phyloP scores from a whole-genome alignment of 768 basidiomycete species.

The Austroboletus eburneus region DNA sequence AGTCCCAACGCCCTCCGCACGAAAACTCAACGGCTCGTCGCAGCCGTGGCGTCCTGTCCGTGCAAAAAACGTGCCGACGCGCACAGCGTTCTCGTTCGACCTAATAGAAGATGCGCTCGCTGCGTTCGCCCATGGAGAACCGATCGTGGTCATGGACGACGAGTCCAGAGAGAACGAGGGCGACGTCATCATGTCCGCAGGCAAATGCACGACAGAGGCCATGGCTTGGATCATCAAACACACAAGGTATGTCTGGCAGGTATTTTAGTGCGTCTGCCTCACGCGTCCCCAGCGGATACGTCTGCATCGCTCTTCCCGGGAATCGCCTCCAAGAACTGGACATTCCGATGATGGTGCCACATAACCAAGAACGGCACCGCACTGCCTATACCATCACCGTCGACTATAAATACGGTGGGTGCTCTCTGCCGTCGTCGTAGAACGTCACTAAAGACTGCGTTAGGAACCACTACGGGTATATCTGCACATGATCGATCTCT shows the following conservation, averaged over 20 bases:
- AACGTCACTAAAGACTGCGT: not conserved
- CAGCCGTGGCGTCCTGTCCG: slow-evolving; percentile 23
- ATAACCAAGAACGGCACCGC: slow-evolving; percentile 84
- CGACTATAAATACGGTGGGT: slow-evolving; percentile 81
- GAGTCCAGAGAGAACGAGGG: slow-evolving; percentile 96
- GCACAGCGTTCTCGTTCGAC: slow-evolving; percentile 64
- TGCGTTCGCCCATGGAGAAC: slow-evolving; percentile 77
- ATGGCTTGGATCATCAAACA: slow-evolving; percentile 99
- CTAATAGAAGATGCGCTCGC: slow-evolving; percentile 72
- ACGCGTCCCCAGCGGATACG: slow-evolving; percentile 68
- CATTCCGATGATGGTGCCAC: slow-evolving; percentile 91
- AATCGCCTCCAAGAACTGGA: slow-evolving; percentile 72
- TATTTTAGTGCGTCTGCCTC: slow-evolving; percentile 1
- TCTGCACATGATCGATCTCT: slow-evolving; percentile 93
- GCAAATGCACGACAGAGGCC: slow-evolving; percentile 83
- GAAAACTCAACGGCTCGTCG: slow-evolving; percentile 12
- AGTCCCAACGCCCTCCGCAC: not conserved
- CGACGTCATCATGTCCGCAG: slow-evolving; percentile 87
- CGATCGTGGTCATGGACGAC: slow-evolving; percentile 97
- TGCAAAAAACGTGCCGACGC: slow-evolving; percentile 13
- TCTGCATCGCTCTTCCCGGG: slow-evolving; percentile 82
- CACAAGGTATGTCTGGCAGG: slow-evolving; percentile 62
- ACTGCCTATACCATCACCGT: slow-evolving; percentile 97
- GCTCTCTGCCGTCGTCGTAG: not conserved
- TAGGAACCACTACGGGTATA: slow-evolving; percentile 93